Conservation (phyloP, 2,329 filamentous ascomycete species). For the Alternaria alternata region DNA sequence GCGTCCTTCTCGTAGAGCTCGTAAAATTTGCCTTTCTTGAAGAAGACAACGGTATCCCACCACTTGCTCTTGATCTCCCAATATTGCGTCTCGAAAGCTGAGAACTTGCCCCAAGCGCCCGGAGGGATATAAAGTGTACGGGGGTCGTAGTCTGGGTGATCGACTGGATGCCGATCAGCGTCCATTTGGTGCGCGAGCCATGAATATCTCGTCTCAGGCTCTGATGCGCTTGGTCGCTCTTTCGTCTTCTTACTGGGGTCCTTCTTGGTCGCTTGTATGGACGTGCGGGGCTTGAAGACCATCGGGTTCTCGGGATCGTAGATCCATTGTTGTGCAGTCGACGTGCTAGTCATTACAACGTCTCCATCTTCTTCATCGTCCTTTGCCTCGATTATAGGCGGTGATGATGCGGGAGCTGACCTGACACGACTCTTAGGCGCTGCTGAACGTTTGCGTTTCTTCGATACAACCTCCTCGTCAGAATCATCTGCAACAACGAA, state of each 20-base stretch:
- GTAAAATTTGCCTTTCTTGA: conserved; percentile 99
- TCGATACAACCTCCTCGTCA: conserved; percentile 69
- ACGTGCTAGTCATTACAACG: conserved; percentile 64
- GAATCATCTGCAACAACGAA: conserved; percentile 90
- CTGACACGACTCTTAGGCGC: conserved; percentile 70
- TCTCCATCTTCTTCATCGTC: conserved; percentile 65
- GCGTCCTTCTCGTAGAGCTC: conserved; percentile 98
- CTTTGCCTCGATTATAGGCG: conserved; percentile 47
- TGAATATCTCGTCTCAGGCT: conserved; percentile 84
- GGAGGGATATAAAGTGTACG: conserved; percentile 91
- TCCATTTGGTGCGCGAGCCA: conserved; percentile 90
- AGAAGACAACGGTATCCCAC: conserved; percentile 97
- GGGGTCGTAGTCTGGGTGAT: conserved; percentile 89
- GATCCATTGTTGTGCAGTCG: conserved; percentile 84
- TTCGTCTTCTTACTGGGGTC: conserved; percentile 47
- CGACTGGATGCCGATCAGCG: conserved; percentile 79
- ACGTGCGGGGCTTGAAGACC: conserved; percentile 58
- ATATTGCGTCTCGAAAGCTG: conserved; percentile 96
- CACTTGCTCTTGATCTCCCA: conserved; percentile 99
- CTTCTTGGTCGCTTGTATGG: conserved; percentile 44
- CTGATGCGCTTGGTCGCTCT: conserved; percentile 77
- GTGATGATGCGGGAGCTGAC: conserved; percentile 57
- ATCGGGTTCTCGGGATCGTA: conserved; percentile 69
- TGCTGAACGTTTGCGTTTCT: conserved; percentile 72
- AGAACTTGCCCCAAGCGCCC: conserved; percentile 80